These are phyloP conservation scores for Pterocarpus santalinus DNA, from an alignment of 306 rosid species.

Conservation along the genomic window DNA sequence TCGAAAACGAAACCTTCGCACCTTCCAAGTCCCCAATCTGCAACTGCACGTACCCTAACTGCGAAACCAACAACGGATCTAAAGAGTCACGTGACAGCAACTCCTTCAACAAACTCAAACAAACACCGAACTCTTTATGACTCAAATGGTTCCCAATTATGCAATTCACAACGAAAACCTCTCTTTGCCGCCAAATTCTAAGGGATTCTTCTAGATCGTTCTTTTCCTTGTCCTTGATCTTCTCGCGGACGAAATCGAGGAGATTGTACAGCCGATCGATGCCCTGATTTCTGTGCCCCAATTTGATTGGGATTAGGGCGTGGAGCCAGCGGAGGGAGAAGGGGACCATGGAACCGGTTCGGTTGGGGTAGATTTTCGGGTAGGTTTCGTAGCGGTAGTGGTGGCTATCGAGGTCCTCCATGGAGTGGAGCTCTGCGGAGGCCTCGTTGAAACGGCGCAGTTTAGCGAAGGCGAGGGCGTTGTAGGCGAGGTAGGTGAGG, in stretches of 20 bases:
- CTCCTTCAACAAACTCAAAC: slow-evolving; percentile 66
- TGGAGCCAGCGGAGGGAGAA: slow-evolving; percentile 89
- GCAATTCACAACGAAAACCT: slow-evolving; percentile 73
- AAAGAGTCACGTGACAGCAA: slow-evolving; percentile 54
- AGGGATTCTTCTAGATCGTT: slow-evolving; percentile 43
- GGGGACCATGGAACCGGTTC: slow-evolving; percentile 90
- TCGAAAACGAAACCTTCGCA: slow-evolving; percentile 72
- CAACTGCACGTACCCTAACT: slow-evolving; percentile 86
- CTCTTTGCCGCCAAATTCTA: slow-evolving; percentile 70
- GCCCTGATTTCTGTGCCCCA: slow-evolving; percentile 82
- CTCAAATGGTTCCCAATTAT: slow-evolving; percentile 80
- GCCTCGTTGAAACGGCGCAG: slow-evolving; percentile 91
- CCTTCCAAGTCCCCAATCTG: slow-evolving; percentile 89
- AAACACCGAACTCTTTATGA: slow-evolving; percentile 70
- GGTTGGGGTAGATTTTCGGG: slow-evolving; percentile 67
- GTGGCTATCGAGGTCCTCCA: slow-evolving; percentile 73
- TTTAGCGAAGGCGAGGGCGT: slow-evolving; percentile 83
- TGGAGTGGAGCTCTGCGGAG: slow-evolving; percentile 76
- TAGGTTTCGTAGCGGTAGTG: slow-evolving; percentile 77
- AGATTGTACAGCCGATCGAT: slow-evolving; percentile 74
- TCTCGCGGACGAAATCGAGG: slow-evolving; percentile 71
- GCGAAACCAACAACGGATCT: slow-evolving; percentile 74
- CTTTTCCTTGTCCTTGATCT: slow-evolving; percentile 47
- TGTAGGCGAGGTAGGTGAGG: slow-evolving; percentile 79
- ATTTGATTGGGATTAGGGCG: slow-evolving; percentile 74